These are phyloP conservation scores for Cerrena zonata DNA, from an alignment of 1,284 basidiomycete genomes.

Conservation along the genomic window DNA sequence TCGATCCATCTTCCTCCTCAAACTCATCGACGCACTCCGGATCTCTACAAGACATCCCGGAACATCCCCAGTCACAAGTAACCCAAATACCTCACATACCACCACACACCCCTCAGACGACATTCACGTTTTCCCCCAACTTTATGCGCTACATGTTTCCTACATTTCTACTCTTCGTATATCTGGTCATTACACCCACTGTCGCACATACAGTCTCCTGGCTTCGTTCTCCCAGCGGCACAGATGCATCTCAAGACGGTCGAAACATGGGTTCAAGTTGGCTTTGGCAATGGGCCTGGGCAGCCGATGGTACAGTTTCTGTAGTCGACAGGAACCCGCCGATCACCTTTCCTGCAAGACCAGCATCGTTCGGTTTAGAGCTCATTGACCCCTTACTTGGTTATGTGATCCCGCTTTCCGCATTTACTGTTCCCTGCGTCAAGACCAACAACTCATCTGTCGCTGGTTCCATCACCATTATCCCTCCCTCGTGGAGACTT, in stretches of 20 bases:
- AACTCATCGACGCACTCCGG: too few relatives aligned
- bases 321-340: slow-evolving; percentile 67
- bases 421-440: slow-evolving; percentile 57
- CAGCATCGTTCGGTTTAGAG: slow-evolving; percentile 71
- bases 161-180: slow-evolving; percentile 15
- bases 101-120: too few relatives aligned
- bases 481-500: neutral
- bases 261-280: slow-evolving; percentile 19
- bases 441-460: slow-evolving; percentile 11
- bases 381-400: slow-evolving; percentile 64
- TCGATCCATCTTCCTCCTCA: too few relatives aligned
- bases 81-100: too few relatives aligned
- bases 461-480: slow-evolving; percentile 11
- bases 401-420: slow-evolving; percentile 71
- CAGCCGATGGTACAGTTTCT: slow-evolving; percentile 71
- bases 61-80: too few relatives aligned
- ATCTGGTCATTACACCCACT: slow-evolving; percentile 10
- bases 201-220: slow-evolving; percentile 22
- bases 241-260: slow-evolving; percentile 12
- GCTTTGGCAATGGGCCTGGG: slow-evolving; percentile 54
- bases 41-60: too few relatives aligned
- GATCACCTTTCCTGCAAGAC: slow-evolving; percentile 56
- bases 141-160: slow-evolving; percentile 2
- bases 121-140: neutral
- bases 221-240: slow-evolving; percentile 26